phyloP scores from a whole-genome alignment of 768 basidiomycete species.

The Kondoa subrosea region DNA sequence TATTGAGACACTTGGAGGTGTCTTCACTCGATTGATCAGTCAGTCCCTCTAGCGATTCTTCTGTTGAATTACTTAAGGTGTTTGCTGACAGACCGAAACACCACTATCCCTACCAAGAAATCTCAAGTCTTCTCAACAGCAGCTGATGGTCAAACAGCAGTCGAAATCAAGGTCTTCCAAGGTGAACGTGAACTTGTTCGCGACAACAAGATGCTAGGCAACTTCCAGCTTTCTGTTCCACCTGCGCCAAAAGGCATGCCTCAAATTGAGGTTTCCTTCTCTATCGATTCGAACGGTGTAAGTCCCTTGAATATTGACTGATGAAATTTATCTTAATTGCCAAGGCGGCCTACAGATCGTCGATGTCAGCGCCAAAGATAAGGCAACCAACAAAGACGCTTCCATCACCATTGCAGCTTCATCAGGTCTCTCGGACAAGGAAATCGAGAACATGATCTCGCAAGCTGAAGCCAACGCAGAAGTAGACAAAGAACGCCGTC shows the following conservation, averaged over 20 bases:
- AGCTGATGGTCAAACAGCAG: slow-evolving; percentile 96
- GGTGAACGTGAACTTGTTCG: slow-evolving; percentile 96
- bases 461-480: slow-evolving; percentile 91
- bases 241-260: slow-evolving; percentile 67
- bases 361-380: slow-evolving; percentile 78
- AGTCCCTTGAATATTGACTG: no score
- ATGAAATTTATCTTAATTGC: slow-evolving; percentile 15
- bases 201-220: slow-evolving; percentile 96
- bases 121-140: slow-evolving; percentile 97
- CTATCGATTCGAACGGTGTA: slow-evolving; percentile 72
- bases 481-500: slow-evolving; percentile 53
- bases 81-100: slow-evolving; percentile 48
- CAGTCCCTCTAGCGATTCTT: no score
- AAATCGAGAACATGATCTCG: slow-evolving; percentile 90
- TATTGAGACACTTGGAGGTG: slow-evolving; percentile 78
- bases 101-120: slow-evolving; percentile 99
- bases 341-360: slow-evolving; percentile 97
- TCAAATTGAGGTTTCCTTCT: slow-evolving; percentile 78
- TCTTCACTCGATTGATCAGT: slow-evolving; percentile 97
- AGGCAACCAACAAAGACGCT: slow-evolving; percentile 38
- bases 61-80: background rate
- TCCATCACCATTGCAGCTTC: slow-evolving; percentile 77
- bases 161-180: slow-evolving; percentile 99
- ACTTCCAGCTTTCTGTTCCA: slow-evolving; percentile 98
- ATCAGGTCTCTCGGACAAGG: slow-evolving; percentile 85